Base-by-base conservation (phyloP, 1,139 yeast species). In the Casaregolazyma suthepensis region DNA sequence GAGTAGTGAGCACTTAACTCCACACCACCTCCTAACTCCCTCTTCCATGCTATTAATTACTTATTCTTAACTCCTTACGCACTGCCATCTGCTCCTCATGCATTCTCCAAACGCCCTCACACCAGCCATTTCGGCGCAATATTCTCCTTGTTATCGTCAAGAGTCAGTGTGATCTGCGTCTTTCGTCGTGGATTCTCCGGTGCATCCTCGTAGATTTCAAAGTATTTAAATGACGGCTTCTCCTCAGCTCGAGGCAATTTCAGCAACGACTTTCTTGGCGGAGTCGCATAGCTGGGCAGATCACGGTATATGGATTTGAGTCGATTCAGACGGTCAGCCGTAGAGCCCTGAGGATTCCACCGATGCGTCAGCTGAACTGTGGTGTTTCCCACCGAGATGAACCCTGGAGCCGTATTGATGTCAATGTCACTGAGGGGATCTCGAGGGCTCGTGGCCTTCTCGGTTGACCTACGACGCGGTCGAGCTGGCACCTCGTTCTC, bases 131-230 rank as follows among this genome's bases (percentile, higher is more conserved):
- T 51, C 17, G 54, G 54, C 4, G 50, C 48, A 38, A 51, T 43
- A 35, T 51, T 51, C 45, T 51, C 54, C 51, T 51, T 51, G 31
- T 51, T 51, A 22, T 51, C 54, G 40, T 46, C 50, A 18, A 40
- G 15, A 6, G 38, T 43, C 22, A 51, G 45, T 2, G 18, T n/a
- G 6, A 44, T 44, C 10, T 31, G 38, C 6, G 50, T 13, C 45
- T 51, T 48, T 10, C 19, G 2, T 13, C 20, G 17, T n/a, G 45
- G 26, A n/a, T 43, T 26, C 10, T 19, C 23, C 38, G 35, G 17
- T 13, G 26, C 26, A 26, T 49, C 52, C 9, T 43, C 26, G 43
- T 13, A 49, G 44, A 49, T 49, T 13, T 44, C 46, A 31, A 49
- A 49, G 20, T 37, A 29, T 42, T 43, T 43, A 17, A 17, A 44